Evolutionary conservation across 495 filamentous ascomycete species (phyloP).

Genomic region (Tuber umbilicatum): DNA sequence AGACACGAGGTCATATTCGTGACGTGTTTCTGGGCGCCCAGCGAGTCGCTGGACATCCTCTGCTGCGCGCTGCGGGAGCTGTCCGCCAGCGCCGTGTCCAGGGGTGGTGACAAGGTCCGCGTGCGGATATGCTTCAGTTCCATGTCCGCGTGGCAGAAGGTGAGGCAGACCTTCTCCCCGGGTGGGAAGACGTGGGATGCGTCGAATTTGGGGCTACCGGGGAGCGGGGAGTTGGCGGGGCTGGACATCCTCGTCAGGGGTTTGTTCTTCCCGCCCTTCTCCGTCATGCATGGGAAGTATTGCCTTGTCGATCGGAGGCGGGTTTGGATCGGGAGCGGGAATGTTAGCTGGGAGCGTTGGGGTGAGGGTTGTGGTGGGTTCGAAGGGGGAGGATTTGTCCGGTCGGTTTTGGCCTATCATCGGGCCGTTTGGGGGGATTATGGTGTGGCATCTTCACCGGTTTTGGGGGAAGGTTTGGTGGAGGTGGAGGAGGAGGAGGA

Average conservation of each 20-base stretch:
- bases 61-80: conserved; percentile 49
- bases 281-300: conserved; percentile 72
- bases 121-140: conserved; percentile 63
- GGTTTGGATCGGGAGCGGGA: conserved; percentile 61
- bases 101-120: conserved; percentile 43
- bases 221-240: conserved; percentile 48
- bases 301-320: conserved; percentile 59
- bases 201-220: conserved; percentile 60
- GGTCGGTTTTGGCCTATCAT: conserved; percentile 56
- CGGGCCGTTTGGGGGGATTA: conserved; percentile 50
- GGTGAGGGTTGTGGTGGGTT: conserved; percentile 62
- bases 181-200: conserved; percentile 48
- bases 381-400: conserved; percentile 47
- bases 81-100: conserved; percentile 42
- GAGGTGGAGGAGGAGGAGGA: conserved; percentile 9
- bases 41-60: conserved; percentile 50
- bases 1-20: conserved; percentile 60
- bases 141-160: conserved; percentile 58
- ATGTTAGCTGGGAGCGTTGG: conserved; percentile 72
- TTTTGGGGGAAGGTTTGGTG: conserved; percentile 9
- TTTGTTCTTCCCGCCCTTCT: conserved; percentile 65
- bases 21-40: conserved; percentile 70
- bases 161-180: conserved; percentile 53
- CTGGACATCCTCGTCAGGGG: conserved; percentile 62
- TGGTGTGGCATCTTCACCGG: neutral